These are phyloP conservation scores for Aureobasidium mangrovei DNA, from an alignment of 2,329 filamentous ascomycete genomes.

Conservation along the genomic window DNA sequence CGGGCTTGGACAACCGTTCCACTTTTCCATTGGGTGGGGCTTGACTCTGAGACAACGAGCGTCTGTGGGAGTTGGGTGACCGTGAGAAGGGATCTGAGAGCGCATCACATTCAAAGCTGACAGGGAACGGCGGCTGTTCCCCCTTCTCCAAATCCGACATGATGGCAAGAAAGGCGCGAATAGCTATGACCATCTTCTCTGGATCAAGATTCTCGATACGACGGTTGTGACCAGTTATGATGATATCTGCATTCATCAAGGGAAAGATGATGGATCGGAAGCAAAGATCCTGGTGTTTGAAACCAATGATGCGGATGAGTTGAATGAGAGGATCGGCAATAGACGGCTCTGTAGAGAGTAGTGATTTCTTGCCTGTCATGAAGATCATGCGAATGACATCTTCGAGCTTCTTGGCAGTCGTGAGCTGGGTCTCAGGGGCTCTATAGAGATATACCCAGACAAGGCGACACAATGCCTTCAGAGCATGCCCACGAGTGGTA, in stretches of 20 bases:
- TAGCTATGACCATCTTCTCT: slow-evolving; percentile 94
- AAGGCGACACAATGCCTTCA: slow-evolving; percentile 82
- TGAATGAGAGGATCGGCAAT: slow-evolving; percentile 87
- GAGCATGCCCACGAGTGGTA: slow-evolving; percentile 63
- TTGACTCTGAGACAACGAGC: slow-evolving; percentile 26
- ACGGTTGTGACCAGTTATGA: slow-evolving; percentile 57
- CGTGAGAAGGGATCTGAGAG: slow-evolving; percentile 32
- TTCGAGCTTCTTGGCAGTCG: slow-evolving; percentile 70
- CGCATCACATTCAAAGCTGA: slow-evolving; percentile 46
- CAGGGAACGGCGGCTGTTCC: slow-evolving; percentile 77
- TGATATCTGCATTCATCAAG: slow-evolving; percentile 62
- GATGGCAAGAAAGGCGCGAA: slow-evolving; percentile 84
- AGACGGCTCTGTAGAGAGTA: slow-evolving; percentile 73
- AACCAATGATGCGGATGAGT: slow-evolving; percentile 88
- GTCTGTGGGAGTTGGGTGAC: slow-evolving; percentile 27
- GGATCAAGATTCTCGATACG: slow-evolving; percentile 90
- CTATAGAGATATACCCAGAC: slow-evolving; percentile 94
- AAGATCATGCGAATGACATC: slow-evolving; percentile 81
- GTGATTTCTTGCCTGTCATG: slow-evolving; percentile 67
- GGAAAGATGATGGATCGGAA: slow-evolving; percentile 92
- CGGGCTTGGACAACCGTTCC: slow-evolving; percentile 57
- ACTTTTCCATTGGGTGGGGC: slow-evolving; percentile 40
- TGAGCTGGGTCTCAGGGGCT: slow-evolving; percentile 59
- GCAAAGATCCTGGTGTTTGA: slow-evolving; percentile 86
- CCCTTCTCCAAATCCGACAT: slow-evolving; percentile 88